Evolutionary conservation across 495 filamentous ascomycete genomes (phyloP), one percentile per base, ranked within the genome.

Genomic region (Podospora fimiseda): DNA sequence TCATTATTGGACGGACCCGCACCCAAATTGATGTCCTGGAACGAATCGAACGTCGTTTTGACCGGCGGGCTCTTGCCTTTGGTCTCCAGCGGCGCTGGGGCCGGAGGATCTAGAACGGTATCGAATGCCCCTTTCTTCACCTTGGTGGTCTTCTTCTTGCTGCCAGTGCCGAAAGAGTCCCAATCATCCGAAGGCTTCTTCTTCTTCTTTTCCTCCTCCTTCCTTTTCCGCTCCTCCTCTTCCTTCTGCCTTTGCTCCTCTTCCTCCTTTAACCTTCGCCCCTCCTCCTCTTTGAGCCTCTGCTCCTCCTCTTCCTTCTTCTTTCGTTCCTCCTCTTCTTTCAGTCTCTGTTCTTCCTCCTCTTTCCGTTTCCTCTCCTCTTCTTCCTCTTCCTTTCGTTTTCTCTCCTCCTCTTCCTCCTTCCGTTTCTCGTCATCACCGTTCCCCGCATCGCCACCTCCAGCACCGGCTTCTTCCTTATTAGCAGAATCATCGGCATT

Each of bases 21-120:
- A 52, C 75, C 68, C 30, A 79, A 55, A 46, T 78, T 77, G 58
- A 79, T 74, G 4, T 80, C 74, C 33, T 78, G 59, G 45, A 80
- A 75, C 16, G 63, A 45, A 24, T 73, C 68, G 41, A 69, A 36
- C 16, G 62, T 63, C 6, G 59, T 52, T 16, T 40, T 57, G n/a
- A n/a, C n/a, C n/a, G n/a, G n/a, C 24, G 54, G 52, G 36, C 60
- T 57, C 23, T 61, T 49, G 13, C 51, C 48, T 16, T 61, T 60
- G 18, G 56, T 51, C 19, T 67, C 62, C 9, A 58, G 53, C 15
- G 50, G 27, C 9, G 53, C 39, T 19, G 57, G 30, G n/a, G n/a
- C n/a, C n/a, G n/a, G n/a, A n/a, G n/a, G n/a, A n/a, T n/a, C n/a
- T n/a, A n/a, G n/a, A n/a, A n/a, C n/a, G n/a, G n/a, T n/a, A n/a